phyloP scores from a whole-genome alignment of 2,329 filamentous ascomycete species.

The Pyricularia sp. region DNA sequence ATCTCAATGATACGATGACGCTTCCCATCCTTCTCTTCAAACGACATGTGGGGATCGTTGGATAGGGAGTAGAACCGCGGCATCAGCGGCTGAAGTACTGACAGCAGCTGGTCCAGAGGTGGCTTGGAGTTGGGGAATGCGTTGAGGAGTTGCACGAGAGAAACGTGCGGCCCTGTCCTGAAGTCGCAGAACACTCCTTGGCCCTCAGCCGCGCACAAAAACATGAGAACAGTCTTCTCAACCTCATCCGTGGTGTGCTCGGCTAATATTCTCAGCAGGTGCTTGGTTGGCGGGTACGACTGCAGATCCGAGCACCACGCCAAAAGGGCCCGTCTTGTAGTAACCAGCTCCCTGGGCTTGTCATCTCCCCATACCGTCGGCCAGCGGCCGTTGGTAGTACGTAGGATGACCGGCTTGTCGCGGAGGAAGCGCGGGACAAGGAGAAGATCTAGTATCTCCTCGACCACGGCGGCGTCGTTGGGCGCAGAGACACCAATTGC shows the following conservation, averaged over 20 bases:
- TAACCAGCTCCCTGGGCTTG: slow-evolving; percentile 71
- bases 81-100: slow-evolving; percentile 80
- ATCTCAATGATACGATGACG: slow-evolving; percentile 81
- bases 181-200: slow-evolving; percentile 92
- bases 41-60: slow-evolving; percentile 81
- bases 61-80: slow-evolving; percentile 97
- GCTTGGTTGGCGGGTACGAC: slow-evolving; percentile 85
- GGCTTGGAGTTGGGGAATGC: slow-evolving; percentile 91
- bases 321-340: slow-evolving; percentile 82
- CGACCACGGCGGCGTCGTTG: slow-evolving; percentile 67
- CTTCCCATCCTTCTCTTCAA: slow-evolving; percentile 54
- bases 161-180: slow-evolving; percentile 79
- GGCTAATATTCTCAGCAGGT: slow-evolving; percentile 72
- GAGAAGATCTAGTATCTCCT: slow-evolving; percentile 75
- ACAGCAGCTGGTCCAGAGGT: slow-evolving; percentile 72
- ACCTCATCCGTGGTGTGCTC: slow-evolving; percentile 72
- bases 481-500: slow-evolving; percentile 90
- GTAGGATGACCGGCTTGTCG: slow-evolving; percentile 72
- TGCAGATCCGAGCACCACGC: slow-evolving; percentile 95
- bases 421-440: slow-evolving; percentile 73
- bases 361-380: slow-evolving; percentile 98
- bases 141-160: slow-evolving; percentile 73
- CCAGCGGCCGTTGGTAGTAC: slow-evolving; percentile 78
- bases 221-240: slow-evolving; percentile 83
- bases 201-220: slow-evolving; percentile 80